phyloP scores from a whole-genome alignment of 352 stramenopile genomes.

The Pilasporangium apinafurcum region DNA sequence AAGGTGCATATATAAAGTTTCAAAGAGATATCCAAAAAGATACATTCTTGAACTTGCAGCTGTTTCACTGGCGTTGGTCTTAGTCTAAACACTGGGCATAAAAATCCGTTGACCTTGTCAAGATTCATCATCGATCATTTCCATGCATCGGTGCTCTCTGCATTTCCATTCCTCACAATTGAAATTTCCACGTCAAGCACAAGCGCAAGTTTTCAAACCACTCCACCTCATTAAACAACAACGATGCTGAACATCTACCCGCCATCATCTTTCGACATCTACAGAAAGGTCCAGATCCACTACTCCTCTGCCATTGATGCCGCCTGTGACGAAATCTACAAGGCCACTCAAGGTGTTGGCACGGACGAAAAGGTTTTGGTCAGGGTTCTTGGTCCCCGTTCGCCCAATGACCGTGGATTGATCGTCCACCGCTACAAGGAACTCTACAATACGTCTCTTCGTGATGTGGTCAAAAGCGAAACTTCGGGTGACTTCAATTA shows the following conservation, averaged over 20 bases:
- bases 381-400: conserved; percentile 35
- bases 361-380: conserved; percentile 39
- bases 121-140: neutral
- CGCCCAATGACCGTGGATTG: conserved; percentile 37
- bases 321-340: conserved; percentile 56
- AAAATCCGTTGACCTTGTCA: no score
- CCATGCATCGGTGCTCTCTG: neutral
- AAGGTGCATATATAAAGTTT: neutral
- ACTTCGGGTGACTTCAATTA: conserved; percentile 58
- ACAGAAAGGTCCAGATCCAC: conserved; percentile 48
- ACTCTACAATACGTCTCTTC: conserved; percentile 33
- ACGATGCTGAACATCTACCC: conserved; percentile 63
- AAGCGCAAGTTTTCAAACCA: conserved; percentile 7
- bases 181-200: conserved; percentile 16
- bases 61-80: neutral
- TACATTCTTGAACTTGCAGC: neutral
- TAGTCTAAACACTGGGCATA: no score
- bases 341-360: conserved; percentile 49
- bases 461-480: conserved; percentile 54
- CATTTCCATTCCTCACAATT: conserved; percentile 19
- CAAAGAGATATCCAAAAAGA: conserved; percentile 1
- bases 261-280: conserved; percentile 47
- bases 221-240: conserved; percentile 16
- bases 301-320: conserved; percentile 37
- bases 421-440: conserved; percentile 56